phyloP scores from a whole-genome alignment of 345 rosid genomes.

The Eucalyptus polyanthemos region DNA sequence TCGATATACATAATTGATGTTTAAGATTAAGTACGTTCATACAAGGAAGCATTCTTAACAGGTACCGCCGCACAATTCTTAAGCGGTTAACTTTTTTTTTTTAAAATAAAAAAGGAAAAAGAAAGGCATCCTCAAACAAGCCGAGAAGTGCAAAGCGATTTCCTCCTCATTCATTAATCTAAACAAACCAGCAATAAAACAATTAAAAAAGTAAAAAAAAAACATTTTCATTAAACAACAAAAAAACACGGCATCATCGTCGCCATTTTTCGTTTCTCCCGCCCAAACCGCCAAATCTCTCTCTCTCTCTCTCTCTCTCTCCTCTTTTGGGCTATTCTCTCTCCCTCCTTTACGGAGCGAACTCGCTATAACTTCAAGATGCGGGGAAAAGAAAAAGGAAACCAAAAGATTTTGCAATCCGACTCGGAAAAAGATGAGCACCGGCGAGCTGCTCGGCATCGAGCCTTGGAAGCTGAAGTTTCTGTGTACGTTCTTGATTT shows the following conservation, averaged over 20 bases:
- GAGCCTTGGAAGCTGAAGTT: constrained; percentile 74
- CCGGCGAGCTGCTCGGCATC: constrained; percentile 59
- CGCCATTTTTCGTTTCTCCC: not conserved
- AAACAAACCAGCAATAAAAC: not conserved
- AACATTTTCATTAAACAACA: not conserved
- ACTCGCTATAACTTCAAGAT: not conserved
- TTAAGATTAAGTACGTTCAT: not conserved
- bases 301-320: not conserved
- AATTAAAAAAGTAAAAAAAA: not conserved
- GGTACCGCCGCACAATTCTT: not conserved
- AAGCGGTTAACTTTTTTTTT: not conserved
- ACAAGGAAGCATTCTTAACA: not conserved
- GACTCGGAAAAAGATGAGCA: constrained; percentile 23
- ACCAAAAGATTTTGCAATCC: not conserved
- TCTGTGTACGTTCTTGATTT: constrained; percentile 26
- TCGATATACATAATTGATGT: not conserved
- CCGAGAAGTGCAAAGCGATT: not conserved
- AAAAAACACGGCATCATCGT: no score
- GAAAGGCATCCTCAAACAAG: not conserved
- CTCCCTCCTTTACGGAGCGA: not conserved
- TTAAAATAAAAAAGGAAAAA: not conserved
- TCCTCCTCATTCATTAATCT: no score
- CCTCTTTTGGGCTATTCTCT: not conserved
- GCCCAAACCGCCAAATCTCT: not conserved
- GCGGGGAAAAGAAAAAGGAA: not conserved